Evolutionary conservation across 1,284 basidiomycete genomes (phyloP).

Genomic region (Inonotus obliquus): DNA sequence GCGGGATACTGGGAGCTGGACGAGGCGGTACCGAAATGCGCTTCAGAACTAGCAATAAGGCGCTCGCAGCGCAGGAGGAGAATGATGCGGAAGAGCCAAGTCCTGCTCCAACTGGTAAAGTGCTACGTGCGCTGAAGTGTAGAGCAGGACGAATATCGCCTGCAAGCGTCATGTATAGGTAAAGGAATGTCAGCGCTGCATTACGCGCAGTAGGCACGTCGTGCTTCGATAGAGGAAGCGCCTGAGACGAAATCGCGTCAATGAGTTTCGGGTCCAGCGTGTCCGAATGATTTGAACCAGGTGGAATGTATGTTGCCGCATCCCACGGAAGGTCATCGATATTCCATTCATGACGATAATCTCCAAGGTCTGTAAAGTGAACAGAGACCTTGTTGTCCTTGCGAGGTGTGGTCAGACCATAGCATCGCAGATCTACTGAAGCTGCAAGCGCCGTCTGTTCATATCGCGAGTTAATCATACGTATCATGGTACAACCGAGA

Average conservation of each 20-base stretch:
- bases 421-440: conserved; percentile 93
- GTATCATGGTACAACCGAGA: not conserved
- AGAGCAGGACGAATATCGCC: conserved; percentile 60
- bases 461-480: not conserved
- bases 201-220: conserved; percentile 51
- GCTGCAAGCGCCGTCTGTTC: conserved; percentile 89
- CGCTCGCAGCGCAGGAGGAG: conserved; percentile 81
- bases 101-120: conserved; percentile 98
- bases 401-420: conserved; percentile 76
- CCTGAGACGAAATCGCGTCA: conserved; percentile 56
- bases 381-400: conserved; percentile 74
- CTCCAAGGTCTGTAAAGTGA: conserved; percentile 75
- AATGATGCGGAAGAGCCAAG: conserved; percentile 97
- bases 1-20: conserved; percentile 40
- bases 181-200: conserved; percentile 85
- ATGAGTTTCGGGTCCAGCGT: conserved; percentile 68
- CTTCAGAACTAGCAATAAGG: conserved; percentile 70
- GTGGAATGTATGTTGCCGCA: conserved; percentile 48
- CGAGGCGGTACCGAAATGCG: conserved; percentile 52
- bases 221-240: conserved; percentile 40
- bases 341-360: conserved; percentile 80
- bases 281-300: conserved; percentile 56
- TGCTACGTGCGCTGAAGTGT: conserved; percentile 81
- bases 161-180: conserved; percentile 85
- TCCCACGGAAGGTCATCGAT: conserved; percentile 86